Evolutionary conservation across 257 asterid genomes (phyloP).

Genomic region (Rauvolfia tetraphylla): DNA sequence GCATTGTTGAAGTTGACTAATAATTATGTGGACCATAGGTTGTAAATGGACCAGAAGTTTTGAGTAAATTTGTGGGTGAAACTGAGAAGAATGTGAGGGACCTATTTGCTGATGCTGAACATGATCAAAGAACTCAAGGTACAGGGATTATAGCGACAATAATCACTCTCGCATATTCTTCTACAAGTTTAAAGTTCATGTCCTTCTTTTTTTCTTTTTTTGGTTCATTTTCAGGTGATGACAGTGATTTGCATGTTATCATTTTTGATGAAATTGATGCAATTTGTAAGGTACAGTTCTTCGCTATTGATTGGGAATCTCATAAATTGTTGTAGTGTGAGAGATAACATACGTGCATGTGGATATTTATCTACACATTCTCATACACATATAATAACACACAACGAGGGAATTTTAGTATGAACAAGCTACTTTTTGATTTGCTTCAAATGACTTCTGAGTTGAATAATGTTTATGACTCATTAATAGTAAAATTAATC

Average conservation of each 20-base stretch:
- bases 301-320: slow-evolving; percentile 12
- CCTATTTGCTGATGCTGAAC: slow-evolving; percentile 98
- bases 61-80: slow-evolving; percentile 97
- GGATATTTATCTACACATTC: neutral
- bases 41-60: slow-evolving; percentile 98
- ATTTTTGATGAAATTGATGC: slow-evolving; percentile 99
- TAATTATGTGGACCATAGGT: slow-evolving; percentile 44
- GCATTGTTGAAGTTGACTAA: neutral
- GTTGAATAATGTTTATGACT: neutral
- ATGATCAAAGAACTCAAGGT: slow-evolving; percentile 91
- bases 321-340: neutral
- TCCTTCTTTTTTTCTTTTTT: slow-evolving; percentile 30
- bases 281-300: slow-evolving; percentile 79
- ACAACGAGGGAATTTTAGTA: neutral
- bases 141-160: slow-evolving; percentile 21
- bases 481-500: too few relatives aligned
- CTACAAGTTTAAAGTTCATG: slow-evolving; percentile 17
- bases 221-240: slow-evolving; percentile 86
- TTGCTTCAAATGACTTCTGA: neutral
- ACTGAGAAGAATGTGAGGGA: slow-evolving; percentile 97
- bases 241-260: slow-evolving; percentile 94
- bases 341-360: neutral
- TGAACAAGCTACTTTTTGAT: neutral
- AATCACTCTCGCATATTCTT: slow-evolving; percentile 11
- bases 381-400: neutral